Conservation (phyloP, 2,329 filamentous ascomycete species). For the Penicillium vulpinum region DNA sequence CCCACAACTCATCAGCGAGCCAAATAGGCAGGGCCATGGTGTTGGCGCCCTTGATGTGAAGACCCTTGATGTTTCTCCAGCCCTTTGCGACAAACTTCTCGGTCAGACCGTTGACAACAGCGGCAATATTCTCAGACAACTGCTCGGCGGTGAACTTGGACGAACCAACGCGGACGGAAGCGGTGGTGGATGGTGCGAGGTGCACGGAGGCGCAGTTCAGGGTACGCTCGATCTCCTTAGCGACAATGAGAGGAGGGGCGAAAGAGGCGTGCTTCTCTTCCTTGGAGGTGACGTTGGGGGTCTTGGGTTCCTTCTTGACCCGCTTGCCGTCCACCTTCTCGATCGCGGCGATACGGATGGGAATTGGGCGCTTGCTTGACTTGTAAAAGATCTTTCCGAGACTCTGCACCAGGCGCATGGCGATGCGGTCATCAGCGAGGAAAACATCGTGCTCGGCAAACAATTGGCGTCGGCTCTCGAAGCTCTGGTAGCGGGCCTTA, state of each 20-base stretch:
- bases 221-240: conserved; percentile 77
- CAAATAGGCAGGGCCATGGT: conserved; percentile 92
- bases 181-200: conserved; percentile 75
- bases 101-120: conserved; percentile 67
- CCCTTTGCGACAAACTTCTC: conserved; percentile 80
- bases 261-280: conserved; percentile 48
- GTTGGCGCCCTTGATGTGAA: conserved; percentile 89
- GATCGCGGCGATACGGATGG: conserved; percentile 68
- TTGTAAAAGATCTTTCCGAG: conserved; percentile 95
- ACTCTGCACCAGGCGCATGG: conserved; percentile 68
- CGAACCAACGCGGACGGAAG: conserved; percentile 75
- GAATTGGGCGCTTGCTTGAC: conserved; percentile 81
- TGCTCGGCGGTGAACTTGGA: conserved; percentile 73
- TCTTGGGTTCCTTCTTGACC: conserved; percentile 57
- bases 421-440: conserved; percentile 84
- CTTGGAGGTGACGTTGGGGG: conserved; percentile 42
- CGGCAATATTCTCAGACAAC: conserved; percentile 76
- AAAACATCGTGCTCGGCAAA: conserved; percentile 88
- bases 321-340: conserved; percentile 62
- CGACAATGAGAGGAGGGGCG: conserved; percentile 65
- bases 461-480: conserved; percentile 82
- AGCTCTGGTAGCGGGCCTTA: conserved; percentile 84
- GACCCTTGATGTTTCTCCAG: conserved; percentile 79
- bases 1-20: conserved; percentile 89
- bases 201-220: conserved; percentile 76